These are phyloP conservation scores for Spathaspora girioi DNA, from an alignment of 805 yeast genomes.

Conservation along the genomic window DNA sequence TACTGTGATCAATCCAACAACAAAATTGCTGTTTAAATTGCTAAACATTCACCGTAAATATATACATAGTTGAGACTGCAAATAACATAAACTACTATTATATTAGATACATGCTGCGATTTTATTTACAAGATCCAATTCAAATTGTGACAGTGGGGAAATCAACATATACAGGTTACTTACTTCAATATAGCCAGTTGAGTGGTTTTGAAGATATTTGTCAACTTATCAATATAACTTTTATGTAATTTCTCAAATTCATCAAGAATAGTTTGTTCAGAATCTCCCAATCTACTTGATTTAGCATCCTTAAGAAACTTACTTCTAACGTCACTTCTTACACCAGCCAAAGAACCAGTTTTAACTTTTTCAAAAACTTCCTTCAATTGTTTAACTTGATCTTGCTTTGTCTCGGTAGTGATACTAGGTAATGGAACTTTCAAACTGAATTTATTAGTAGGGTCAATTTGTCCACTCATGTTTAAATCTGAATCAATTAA, in stretches of 20 bases:
- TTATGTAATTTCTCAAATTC: constrained; percentile 73
- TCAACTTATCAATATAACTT: constrained; percentile 54
- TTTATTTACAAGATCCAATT: too few species aligned
- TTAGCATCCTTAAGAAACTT: constrained; percentile 54
- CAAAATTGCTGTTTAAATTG: too few species aligned
- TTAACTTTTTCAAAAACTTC: constrained; percentile 61
- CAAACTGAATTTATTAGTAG: constrained; percentile 67
- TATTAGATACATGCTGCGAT: too few species aligned
- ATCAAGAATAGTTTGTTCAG: constrained; percentile 49
- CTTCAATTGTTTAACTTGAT: constrained; percentile 58
- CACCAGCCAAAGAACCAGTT: constrained; percentile 41
- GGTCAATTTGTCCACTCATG: constrained; percentile 76
- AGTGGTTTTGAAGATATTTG: constrained; percentile 51
- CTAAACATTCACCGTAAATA: too few species aligned
- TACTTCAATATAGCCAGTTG: constrained; percentile 47
- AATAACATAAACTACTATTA: too few species aligned
- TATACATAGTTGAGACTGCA: too few species aligned
- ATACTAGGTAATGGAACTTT: constrained; percentile 73
- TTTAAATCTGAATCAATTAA: constrained; percentile 67
- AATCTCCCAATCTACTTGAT: constrained; percentile 50
- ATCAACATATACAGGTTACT: background rate
- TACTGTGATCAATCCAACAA: too few species aligned
- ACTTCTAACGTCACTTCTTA: constrained; percentile 51
- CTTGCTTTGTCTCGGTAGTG: constrained; percentile 62
- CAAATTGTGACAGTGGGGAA: too few species aligned